A percentile compares a stretch with the other conserved stretches of the same genome.
Conservation (phyloP, 169 alveolate genomes). For the Babesia ovis region DNA sequence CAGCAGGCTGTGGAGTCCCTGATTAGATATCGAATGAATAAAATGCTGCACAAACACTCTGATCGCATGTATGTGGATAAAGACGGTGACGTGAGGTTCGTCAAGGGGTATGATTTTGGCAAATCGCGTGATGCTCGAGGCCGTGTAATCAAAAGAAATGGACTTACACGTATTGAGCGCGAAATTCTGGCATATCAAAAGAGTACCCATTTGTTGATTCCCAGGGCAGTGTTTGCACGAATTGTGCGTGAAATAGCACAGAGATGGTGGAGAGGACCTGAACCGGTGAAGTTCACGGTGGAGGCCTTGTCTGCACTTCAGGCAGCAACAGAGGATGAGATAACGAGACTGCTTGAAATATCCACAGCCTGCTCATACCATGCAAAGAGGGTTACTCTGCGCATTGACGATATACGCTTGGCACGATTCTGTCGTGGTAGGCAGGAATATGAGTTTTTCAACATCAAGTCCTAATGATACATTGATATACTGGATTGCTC, state of each 20-base stretch:
- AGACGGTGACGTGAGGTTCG: constrained; percentile 64
- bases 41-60: constrained; percentile 49
- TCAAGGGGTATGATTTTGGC: constrained; percentile 65
- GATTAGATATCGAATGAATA: constrained; percentile 48
- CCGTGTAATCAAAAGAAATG: constrained; percentile 13
- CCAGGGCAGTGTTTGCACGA: constrained; percentile 65
- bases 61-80: constrained; percentile 64
- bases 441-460: constrained; percentile 62
- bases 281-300: constrained; percentile 66
- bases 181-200: constrained; percentile 69
- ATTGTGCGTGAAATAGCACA: constrained; percentile 70
- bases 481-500: not conserved
- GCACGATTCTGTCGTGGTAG: constrained; percentile 72
- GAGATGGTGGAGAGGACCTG: constrained; percentile 61
- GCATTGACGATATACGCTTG: constrained; percentile 69
- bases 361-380: constrained; percentile 68
- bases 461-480: constrained; percentile 6
- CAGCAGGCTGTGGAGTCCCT: constrained; percentile 62
- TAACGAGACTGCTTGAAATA: constrained; percentile 55
- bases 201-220: constrained; percentile 66
- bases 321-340: constrained; percentile 71
- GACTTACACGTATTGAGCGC: constrained; percentile 68
- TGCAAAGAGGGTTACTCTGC: constrained; percentile 65
- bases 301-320: constrained; percentile 70
- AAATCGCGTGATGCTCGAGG: constrained; percentile 41